Percentiles rank a stretch among this genome's conserved stretches.
These are phyloP conservation scores for Emmonsiellopsis sp. DNA, from an alignment of 2,329 filamentous ascomycete species.

Conservation along the genomic window DNA sequence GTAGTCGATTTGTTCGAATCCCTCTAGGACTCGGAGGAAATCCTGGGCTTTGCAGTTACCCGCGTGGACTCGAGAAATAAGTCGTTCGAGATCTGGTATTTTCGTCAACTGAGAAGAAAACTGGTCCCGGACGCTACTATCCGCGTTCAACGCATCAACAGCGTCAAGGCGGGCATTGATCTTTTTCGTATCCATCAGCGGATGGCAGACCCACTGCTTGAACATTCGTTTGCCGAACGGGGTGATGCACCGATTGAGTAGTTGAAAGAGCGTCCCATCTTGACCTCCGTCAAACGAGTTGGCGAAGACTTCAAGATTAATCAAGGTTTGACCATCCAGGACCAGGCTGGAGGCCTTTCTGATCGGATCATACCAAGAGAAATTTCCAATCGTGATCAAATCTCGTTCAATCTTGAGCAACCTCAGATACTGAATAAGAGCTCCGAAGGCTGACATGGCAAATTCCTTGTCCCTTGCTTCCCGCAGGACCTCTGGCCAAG, in stretches of 20 bases:
- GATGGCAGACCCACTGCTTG: slow-evolving; percentile 95
- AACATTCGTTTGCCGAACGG: slow-evolving; percentile 95
- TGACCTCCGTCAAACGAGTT: slow-evolving; percentile 80
- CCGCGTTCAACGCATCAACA: slow-evolving; percentile 82
- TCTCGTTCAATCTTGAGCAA: slow-evolving; percentile 81
- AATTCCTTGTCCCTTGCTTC: slow-evolving; percentile 68
- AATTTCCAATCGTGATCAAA: slow-evolving; percentile 81
- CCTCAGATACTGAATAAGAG: slow-evolving; percentile 75
- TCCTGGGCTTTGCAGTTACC: slow-evolving; percentile 83
- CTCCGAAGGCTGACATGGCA: slow-evolving; percentile 84
- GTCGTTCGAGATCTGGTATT: slow-evolving; percentile 85
- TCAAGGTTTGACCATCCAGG: slow-evolving; percentile 88
- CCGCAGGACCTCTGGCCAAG: slow-evolving; percentile 69
- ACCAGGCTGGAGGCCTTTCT: slow-evolving; percentile 81
- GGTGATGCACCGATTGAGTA: slow-evolving; percentile 90
- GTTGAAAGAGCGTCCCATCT: slow-evolving; percentile 79
- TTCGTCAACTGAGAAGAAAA: slow-evolving; percentile 82
- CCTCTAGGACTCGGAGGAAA: slow-evolving; percentile 86
- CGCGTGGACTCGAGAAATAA: slow-evolving; percentile 91
- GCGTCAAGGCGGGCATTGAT: slow-evolving; percentile 94
- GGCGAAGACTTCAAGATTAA: slow-evolving; percentile 94
- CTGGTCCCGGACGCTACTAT: slow-evolving; percentile 69
- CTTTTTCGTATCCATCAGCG: slow-evolving; percentile 71
- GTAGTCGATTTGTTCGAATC: slow-evolving; percentile 96
- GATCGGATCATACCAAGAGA: slow-evolving; percentile 86